Base-by-base conservation (phyloP, 306 rosid species). In the Delonix regia region DNA sequence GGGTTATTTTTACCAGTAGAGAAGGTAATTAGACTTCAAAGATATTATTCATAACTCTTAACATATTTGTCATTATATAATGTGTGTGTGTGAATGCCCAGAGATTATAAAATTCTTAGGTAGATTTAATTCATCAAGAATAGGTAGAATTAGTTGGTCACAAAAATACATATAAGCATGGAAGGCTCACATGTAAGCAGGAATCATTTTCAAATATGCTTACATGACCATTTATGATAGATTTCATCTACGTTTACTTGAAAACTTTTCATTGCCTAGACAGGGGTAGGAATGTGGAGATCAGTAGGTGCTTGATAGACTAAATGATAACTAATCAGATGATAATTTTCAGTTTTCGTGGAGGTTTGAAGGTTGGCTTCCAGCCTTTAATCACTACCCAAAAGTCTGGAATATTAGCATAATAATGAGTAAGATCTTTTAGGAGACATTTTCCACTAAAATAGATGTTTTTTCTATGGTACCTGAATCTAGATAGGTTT, bases 391-490 rank as follows among this genome's bases (percentile, higher is more conserved):
- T 48, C 73, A 21, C 36, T 28, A 4, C 55, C 24, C 42, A 24
- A 33, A 70, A 71, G 70, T 76, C 62, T 64, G 75, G 75, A 55
- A 21, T 77, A 64, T 13, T 63, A 76, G 77, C 51, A 81, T 81
- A 30, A 81, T 76, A 62, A 60, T 60, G 61, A 61, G 60, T 28
- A 41, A 52, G 68, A 83, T 78, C 44, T 62, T 78, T 15, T 61
- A 27, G 45, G 82, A 64, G 53, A 39, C 53, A 16, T 15, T 82
- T 77, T 77, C 68, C 70, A 36, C 70, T 7, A 42, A 45, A 52
- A 21, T 57, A n/a, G 77, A 34, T 77, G 52, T 30, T 53, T 70
- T 62, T 76, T 59, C 72, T 72, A 56, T 68, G 69, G 63, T 59
- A 48, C 73, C 28, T 30, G 52, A 59, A 72, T 77, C 79, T 52